A percentile compares a stretch with the other conserved stretches of the same genome.
These are phyloP conservation scores for Acephala macrosclerotiorum DNA, from an alignment of 2,329 filamentous ascomycete species.

Conservation along the genomic window DNA sequence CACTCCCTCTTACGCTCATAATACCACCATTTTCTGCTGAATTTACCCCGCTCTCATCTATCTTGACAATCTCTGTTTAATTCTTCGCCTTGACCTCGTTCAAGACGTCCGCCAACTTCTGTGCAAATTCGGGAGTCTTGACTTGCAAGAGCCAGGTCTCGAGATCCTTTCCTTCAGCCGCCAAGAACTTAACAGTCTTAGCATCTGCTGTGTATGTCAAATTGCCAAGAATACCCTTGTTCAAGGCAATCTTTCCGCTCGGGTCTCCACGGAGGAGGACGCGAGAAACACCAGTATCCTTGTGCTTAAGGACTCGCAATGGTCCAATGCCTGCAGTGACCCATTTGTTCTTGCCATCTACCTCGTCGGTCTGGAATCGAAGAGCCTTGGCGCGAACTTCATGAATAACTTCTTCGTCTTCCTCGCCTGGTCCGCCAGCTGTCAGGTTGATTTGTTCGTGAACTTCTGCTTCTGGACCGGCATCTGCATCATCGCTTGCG, in stretches of 20 bases:
- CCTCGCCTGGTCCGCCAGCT: conserved; percentile 70
- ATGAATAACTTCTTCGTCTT: conserved; percentile 74
- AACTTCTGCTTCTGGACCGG: conserved; percentile 59
- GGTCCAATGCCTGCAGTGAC: conserved; percentile 74
- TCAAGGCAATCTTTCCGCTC: conserved; percentile 76
- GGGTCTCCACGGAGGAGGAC: conserved; percentile 79
- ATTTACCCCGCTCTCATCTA: background rate
- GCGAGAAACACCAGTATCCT: conserved; percentile 70
- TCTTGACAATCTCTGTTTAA: background rate
- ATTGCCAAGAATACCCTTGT: conserved; percentile 69
- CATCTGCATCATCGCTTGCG: conserved; percentile 38
- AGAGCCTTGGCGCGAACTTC: conserved; percentile 76
- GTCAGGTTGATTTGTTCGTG: conserved; percentile 77
- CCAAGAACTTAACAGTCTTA: conserved; percentile 67
- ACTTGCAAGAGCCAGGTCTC: conserved; percentile 78
- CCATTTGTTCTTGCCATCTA: conserved; percentile 67
- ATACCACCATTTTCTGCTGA: no score
- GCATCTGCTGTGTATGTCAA: conserved; percentile 66
- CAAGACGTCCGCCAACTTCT: conserved; percentile 52
- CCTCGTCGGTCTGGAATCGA: conserved; percentile 48
- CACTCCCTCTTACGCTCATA: background rate
- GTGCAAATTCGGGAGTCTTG: conserved; percentile 61
- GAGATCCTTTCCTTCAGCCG: conserved; percentile 64
- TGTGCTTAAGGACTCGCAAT: conserved; percentile 77
- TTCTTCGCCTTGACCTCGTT: conserved; percentile 55